Evolutionary conservation across 768 basidiomycete species (phyloP).

Genomic region (Nidularia pulvinata): DNA sequence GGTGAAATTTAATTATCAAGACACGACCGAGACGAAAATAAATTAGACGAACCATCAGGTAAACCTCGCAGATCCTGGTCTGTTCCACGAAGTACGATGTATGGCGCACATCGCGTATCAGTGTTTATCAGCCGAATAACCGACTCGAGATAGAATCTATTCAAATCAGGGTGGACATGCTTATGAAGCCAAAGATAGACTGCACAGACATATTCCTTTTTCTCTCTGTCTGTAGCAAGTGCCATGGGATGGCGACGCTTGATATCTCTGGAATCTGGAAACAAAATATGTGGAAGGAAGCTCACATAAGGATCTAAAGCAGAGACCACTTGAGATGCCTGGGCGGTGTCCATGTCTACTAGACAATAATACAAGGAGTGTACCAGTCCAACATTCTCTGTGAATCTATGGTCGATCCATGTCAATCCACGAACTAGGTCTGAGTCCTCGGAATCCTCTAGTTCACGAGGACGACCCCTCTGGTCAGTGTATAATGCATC

Average conservation of each 20-base stretch:
- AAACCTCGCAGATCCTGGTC: constrained; percentile 5
- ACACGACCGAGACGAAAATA: too few species aligned
- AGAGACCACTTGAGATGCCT: constrained; percentile 5
- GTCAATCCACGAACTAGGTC: constrained; percentile 4
- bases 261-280: constrained; percentile 1
- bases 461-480: constrained; percentile 2
- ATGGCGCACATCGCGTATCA: constrained; percentile 1
- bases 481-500: constrained; percentile 4
- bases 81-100: constrained; percentile 3
- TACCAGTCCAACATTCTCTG: constrained; percentile 7
- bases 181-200: constrained; percentile 7
- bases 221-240: not conserved
- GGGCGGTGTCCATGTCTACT: constrained; percentile 2
- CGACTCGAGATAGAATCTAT: constrained; percentile 6
- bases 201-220: constrained; percentile 5
- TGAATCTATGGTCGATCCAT: constrained; percentile 8
- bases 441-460: constrained; percentile 6
- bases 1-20: not conserved
- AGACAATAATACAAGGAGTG: constrained; percentile 7
- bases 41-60: not conserved
- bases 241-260: not conserved
- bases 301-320: constrained; percentile 3
- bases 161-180: constrained; percentile 5
- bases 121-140: constrained; percentile 5
- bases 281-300: constrained; percentile 3